phyloP scores from a whole-genome alignment of 345 rosid species.

The Arabis alpina region DNA sequence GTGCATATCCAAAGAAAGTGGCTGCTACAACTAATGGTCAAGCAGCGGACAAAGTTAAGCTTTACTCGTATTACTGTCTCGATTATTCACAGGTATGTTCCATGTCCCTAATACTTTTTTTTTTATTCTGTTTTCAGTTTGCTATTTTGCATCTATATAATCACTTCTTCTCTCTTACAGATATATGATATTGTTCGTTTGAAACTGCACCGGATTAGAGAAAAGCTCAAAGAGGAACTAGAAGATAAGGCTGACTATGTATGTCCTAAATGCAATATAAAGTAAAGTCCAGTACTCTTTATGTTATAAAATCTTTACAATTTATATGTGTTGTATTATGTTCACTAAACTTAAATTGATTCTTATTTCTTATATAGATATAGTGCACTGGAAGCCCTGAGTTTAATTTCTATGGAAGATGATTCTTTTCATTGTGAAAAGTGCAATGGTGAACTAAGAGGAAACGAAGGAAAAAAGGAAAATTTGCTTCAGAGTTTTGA shows the following conservation, averaged over 20 bases:
- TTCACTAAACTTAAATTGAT: conserved; percentile 16
- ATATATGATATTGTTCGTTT: conserved; percentile 79
- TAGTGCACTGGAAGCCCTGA: conserved; percentile 81
- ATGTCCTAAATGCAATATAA: conserved; percentile 83
- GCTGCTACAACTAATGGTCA: conserved; percentile 74
- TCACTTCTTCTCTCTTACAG: conserved; percentile 49
- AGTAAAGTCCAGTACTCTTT: conserved; percentile 50
- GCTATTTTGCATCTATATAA: conserved; percentile 1
- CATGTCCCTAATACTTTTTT: conserved; percentile 1
- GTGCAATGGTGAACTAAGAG: conserved; percentile 87
- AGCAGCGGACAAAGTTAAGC: conserved; percentile 86
- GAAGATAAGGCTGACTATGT: conserved; percentile 84
- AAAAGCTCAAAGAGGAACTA: conserved; percentile 79
- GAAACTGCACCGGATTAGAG: conserved; percentile 74
- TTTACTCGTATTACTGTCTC: conserved; percentile 89
- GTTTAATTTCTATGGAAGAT: conserved; percentile 67
- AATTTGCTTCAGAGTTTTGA: conserved; percentile 76
- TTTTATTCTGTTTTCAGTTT: background rate
- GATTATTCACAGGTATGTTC: conserved; percentile 79
- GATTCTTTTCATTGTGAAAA: conserved; percentile 86
- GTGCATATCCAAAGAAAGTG: conserved; percentile 75
- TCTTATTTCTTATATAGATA: conserved; percentile 55
- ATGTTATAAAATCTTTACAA: conserved; percentile 7
- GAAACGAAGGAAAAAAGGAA: conserved; percentile 81
- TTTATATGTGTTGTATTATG: conserved; percentile 4